phyloP scores from a whole-genome alignment of 805 yeast species.

The Saccharomyces jurei region DNA sequence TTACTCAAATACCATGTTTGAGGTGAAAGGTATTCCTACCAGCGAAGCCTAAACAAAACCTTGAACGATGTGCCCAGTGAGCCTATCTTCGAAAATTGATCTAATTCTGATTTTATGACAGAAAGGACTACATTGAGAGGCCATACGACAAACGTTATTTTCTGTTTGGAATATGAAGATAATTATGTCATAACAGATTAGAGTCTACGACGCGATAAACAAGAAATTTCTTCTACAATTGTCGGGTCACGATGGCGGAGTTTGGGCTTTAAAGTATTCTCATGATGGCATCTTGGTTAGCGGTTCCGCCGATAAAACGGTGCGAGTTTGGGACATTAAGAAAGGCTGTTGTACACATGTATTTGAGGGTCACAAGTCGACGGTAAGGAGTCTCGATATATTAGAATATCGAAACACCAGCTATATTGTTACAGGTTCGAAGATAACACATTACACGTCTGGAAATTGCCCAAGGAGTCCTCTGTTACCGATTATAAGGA shows the following conservation, averaged over 20 bases:
- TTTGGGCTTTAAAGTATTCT: conserved; percentile 93
- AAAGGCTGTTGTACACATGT: conserved; percentile 85
- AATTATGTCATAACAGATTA: conserved; percentile 79
- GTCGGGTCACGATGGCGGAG: conserved; percentile 86
- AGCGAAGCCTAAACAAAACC: not conserved
- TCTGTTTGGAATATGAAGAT: conserved; percentile 88
- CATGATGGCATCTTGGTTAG: conserved; percentile 65
- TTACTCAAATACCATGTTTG: too few relatives aligned
- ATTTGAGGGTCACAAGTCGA: conserved; percentile 84
- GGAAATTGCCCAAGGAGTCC: conserved; percentile 63
- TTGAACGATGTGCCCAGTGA: not conserved
- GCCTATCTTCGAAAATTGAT: conserved; percentile 61
- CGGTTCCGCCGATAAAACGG: conserved; percentile 90
- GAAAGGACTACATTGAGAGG: conserved; percentile 56
- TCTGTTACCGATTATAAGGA: conserved; percentile 16
- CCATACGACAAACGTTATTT: conserved; percentile 76
- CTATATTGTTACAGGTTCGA: conserved; percentile 75
- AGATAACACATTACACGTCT: conserved; percentile 69
- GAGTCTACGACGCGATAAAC: conserved; percentile 67
- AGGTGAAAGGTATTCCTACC: not conserved
- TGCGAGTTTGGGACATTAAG: conserved; percentile 79
- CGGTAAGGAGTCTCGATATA: conserved; percentile 86
- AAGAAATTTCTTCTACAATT: conserved; percentile 59
- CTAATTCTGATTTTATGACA: conserved; percentile 62
- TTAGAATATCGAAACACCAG: conserved; percentile 61